Evolutionary conservation across 75 land plant species (phyloP).

Genomic region (Sequoiadendron giganteum): DNA sequence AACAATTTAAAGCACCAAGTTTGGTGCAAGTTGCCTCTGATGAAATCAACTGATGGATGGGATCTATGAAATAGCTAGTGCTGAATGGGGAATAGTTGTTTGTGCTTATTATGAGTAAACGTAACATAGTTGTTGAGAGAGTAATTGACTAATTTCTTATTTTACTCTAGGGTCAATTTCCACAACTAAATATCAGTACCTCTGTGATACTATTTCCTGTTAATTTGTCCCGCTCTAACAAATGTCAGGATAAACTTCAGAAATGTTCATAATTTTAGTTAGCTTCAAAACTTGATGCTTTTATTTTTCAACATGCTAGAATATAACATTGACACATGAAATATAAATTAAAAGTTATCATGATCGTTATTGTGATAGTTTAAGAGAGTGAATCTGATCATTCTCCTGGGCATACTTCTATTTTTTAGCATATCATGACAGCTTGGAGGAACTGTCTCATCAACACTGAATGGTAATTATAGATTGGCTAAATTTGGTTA

Average conservation of each 20-base stretch:
- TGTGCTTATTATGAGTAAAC: neutral
- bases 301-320: neutral
- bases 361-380: neutral
- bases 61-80: neutral
- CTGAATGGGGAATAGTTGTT: neutral
- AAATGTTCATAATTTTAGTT: neutral
- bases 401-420: neutral
- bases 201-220: neutral
- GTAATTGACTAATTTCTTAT: neutral
- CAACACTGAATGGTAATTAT: neutral
- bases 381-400: neutral
- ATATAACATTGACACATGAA: neutral
- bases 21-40: slow-evolving; percentile 3
- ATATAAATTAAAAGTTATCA: neutral
- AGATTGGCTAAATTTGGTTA: neutral
- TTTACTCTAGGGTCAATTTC: neutral
- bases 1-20: neutral
- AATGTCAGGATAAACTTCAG: neutral
- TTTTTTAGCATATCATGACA: neutral
- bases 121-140: neutral
- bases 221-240: neutral
- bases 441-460: neutral
- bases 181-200: neutral
- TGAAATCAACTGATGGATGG: neutral
- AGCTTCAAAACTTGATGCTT: neutral